Evolutionary conservation across 768 basidiomycete species (phyloP), one percentile per base, ranked within the genome.

Genomic region (Termitomyces sp.): DNA sequence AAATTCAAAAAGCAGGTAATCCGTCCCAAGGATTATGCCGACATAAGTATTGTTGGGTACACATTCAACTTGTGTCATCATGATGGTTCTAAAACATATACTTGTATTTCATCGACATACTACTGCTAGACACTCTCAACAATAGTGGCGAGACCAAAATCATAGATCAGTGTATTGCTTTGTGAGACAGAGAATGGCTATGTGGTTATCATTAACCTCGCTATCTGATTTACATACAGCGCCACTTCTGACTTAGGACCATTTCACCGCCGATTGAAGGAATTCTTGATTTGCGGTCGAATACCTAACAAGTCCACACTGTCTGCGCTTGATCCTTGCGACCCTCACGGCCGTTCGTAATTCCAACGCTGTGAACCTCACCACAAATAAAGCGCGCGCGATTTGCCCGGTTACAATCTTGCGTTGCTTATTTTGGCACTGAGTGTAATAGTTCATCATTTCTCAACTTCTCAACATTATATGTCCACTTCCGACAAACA

Each of bases 401-500:
- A 46, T n/a, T n/a, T n/a, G n/a, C n/a, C n/a, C n/a, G 47, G 22
- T 28, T 32, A 37, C 15, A 2, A 2, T 24, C 9, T 24, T 11
- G 21, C 22, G 2, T 37, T 2, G 12, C 24, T 47, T 21, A 14
- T 34, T 34, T 37, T 10, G 15, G 9, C 30, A 5, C 17, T 35
- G 34, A 53, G 19, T 47, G 17, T 21, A 24, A 12, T 28, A 7
- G 42, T 5, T 32, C 30, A 54, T 55, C 48, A 56, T 35, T 45
- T 55, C 51, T 56, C 41, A 52, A 48, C 50, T 60, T 55, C 59
- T 57, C 50, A 56, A 57, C 59, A 53, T 58, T 55, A 58, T 58
- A 55, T 52, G 53, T 57, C 56, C 49, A 50, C 53, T 37, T 55
- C 17, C 19, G 41, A 55, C 51, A 46, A 24, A 53, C 42, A 55